phyloP scores from a whole-genome alignment of 2,329 filamentous ascomycete species.

The Neonectria ditissima region DNA sequence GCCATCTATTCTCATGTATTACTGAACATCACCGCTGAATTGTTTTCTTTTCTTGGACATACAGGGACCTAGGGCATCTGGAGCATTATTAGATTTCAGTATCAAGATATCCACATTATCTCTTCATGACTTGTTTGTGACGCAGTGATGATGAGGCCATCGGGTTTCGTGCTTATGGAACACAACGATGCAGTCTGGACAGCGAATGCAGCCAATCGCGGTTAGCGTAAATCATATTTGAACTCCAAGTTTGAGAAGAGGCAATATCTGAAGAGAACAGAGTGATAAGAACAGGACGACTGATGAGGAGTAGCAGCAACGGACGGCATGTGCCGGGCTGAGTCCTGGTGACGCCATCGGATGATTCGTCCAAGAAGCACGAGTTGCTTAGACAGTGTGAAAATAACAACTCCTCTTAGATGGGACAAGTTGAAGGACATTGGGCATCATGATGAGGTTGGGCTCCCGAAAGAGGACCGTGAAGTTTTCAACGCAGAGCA shows the following conservation, averaged over 20 bases:
- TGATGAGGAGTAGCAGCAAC: not conserved
- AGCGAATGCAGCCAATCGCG: not conserved
- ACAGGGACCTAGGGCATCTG: slow-evolving; percentile 32
- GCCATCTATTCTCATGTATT: slow-evolving; percentile 28
- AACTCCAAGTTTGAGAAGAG: not conserved
- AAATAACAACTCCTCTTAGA: not conserved
- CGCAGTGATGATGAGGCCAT: not conserved
- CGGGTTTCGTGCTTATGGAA: no score
- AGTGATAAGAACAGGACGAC: not conserved
- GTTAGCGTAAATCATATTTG: not conserved
- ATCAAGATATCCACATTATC: slow-evolving; percentile 22
- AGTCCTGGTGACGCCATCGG: not conserved
- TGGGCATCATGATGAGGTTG: not conserved
- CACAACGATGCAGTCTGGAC: not conserved
- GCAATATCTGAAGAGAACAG: not conserved
- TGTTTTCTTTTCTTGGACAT: slow-evolving; percentile 25
- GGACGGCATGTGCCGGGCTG: not conserved
- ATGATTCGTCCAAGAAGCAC: not conserved
- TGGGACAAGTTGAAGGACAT: not conserved
- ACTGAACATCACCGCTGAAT: slow-evolving; percentile 33
- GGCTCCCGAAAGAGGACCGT: slow-evolving; percentile 18
- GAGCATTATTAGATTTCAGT: slow-evolving; percentile 30
- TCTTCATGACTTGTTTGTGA: not conserved
- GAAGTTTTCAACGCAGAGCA: slow-evolving; percentile 5
- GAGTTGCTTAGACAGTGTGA: not conserved